phyloP scores from a whole-genome alignment of 2,329 filamentous ascomycete genomes.

The Scorias spongiosa region DNA sequence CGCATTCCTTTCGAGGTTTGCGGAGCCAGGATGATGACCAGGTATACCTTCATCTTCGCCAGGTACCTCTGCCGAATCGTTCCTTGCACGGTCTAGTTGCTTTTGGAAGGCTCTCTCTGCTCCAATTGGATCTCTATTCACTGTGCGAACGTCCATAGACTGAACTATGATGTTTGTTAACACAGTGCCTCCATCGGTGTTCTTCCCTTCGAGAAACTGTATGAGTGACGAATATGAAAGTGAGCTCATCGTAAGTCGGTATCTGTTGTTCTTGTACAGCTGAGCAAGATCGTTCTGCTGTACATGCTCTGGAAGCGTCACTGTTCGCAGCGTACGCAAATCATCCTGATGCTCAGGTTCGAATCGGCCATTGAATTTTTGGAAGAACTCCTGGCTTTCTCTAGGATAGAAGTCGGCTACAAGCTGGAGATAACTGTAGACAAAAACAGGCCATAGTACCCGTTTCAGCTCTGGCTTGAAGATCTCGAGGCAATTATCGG shows the following conservation, averaged over 20 bases:
- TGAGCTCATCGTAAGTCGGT: constrained; percentile 76
- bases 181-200: constrained; percentile 62
- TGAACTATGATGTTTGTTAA: constrained; percentile 58
- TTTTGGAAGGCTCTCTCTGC: constrained; percentile 45
- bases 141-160: constrained; percentile 42
- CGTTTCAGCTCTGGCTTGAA: constrained; percentile 90
- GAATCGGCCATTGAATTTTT: constrained; percentile 52
- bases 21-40: constrained; percentile 50
- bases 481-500: constrained; percentile 81
- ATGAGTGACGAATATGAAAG: constrained; percentile 71
- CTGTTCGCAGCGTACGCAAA: constrained; percentile 54
- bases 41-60: constrained; percentile 55
- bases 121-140: constrained; percentile 39
- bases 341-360: constrained; percentile 68
- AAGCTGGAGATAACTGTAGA: constrained; percentile 79
- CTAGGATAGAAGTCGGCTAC: constrained; percentile 54
- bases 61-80: constrained; percentile 39
- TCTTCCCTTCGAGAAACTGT: constrained; percentile 77
- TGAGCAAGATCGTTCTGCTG: constrained; percentile 62
- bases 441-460: constrained; percentile 82
- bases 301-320: constrained; percentile 65
- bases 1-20: constrained; percentile 43
- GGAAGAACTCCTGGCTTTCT: constrained; percentile 61
- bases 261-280: constrained; percentile 74
- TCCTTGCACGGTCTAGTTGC: constrained; percentile 35